Evolutionary conservation across 1,139 yeast species (phyloP), one percentile per base, ranked within the genome.

Genomic region (Lodderomyces margitis): DNA sequence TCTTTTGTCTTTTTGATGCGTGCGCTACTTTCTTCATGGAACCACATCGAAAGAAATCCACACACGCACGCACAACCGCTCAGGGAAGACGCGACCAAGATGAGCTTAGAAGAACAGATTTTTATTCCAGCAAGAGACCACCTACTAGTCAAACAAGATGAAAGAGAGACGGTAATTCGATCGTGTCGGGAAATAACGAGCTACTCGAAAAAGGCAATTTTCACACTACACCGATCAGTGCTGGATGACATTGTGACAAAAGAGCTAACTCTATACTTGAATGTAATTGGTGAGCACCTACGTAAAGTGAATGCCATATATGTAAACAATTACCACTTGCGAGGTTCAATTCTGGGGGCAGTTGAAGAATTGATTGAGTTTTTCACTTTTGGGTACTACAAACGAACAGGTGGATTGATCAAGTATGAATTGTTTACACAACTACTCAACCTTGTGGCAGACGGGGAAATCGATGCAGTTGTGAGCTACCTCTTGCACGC

Each of bases 311-410:
- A 41, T 23, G 39, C 39, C 14, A 50, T 49, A 39, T 49, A 50
- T 38, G 35, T 42, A 12, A 43, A 49, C 38, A 54, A 54, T 24
- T 37, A 40, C 11, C 51, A 46, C 33, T 53, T 54, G 42, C 54
- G 61, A 37, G 52, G 56, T 17, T 52, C 58, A 10, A 57, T 62
- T 11, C 54, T 64, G 4, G 61, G 60, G 39, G 61, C 65, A 1
- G 41, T 56, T 19, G 67, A 70, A 45, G 75, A 70, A 49, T 56
- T 61, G 58, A 57, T 67, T 23, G 75, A 70, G 45, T 73, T 70
- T 7, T 52, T 65, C 41, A 59, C 69, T 1, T 68, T 70, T 49
- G 58, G 57, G 37, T 57, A 58, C 38, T 70, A 55, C 47, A 50
- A 59, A 12, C 40, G 47, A 41, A 48, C 46, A 27, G 44, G 45